Conservation (phyloP, 768 basidiomycete species). For the Russula vinacea region DNA sequence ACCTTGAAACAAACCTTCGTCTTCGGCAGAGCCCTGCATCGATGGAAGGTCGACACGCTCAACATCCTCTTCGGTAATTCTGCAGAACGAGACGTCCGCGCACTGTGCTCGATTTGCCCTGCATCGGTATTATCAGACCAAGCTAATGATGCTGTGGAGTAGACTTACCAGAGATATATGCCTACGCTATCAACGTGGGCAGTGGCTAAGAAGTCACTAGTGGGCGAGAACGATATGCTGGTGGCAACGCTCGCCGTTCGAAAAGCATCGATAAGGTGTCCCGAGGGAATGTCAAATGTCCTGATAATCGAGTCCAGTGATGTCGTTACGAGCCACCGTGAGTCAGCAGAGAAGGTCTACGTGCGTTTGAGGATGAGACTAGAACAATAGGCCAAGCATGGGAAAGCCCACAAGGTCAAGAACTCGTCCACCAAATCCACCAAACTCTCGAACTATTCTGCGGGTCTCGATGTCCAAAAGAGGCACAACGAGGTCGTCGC, state of each 20-base stretch:
- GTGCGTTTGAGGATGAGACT: not conserved
- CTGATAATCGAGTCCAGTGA: conserved; percentile 90
- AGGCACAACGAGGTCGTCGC: conserved; percentile 83
- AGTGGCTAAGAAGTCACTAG: conserved; percentile 93
- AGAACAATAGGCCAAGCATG: not conserved
- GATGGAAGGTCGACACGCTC: conserved; percentile 71
- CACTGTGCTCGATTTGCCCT: conserved; percentile 98
- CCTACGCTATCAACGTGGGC: conserved; percentile 93
- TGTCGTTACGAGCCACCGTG: conserved; percentile 85
- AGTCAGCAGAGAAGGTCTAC: conserved; percentile 92
- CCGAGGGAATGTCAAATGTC: conserved; percentile 94
- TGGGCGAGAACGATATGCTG: conserved; percentile 88
- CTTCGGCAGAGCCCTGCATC: conserved; percentile 77
- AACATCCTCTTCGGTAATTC: conserved; percentile 73
- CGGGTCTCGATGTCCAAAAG: conserved; percentile 89
- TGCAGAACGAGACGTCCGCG: conserved; percentile 75
- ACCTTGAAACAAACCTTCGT: conserved; percentile 56
- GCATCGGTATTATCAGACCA: conserved; percentile 14
- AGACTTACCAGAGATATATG: conserved; percentile 81
- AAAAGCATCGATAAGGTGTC: conserved; percentile 89
- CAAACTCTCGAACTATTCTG: conserved; percentile 83
- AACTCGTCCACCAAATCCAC: conserved; percentile 78
- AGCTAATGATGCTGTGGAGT: conserved; percentile 5
- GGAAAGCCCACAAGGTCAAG: conserved; percentile 73
- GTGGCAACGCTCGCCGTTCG: conserved; percentile 83